Evolutionary conservation across 352 stramenopile genomes (phyloP).

Genomic region (Phytopythium oedochilum): DNA sequence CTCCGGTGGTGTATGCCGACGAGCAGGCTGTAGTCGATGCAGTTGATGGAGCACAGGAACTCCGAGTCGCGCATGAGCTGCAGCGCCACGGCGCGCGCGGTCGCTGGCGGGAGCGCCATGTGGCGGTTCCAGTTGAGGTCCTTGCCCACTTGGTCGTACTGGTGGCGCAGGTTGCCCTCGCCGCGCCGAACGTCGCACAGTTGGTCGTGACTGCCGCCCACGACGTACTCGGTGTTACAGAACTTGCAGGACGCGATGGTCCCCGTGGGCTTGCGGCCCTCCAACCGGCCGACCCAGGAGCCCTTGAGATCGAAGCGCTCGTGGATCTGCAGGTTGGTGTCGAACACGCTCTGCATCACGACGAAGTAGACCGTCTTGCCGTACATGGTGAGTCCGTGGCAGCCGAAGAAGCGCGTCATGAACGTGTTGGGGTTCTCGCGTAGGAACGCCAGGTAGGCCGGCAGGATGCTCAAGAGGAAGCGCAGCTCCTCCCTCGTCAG

Average conservation of each 20-base stretch:
- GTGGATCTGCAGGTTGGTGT: slow-evolving; percentile 81
- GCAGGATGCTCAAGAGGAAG: slow-evolving; percentile 76
- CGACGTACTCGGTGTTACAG: slow-evolving; percentile 82
- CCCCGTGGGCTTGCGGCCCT: slow-evolving; percentile 62
- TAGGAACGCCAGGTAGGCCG: slow-evolving; percentile 81
- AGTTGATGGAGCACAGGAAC: slow-evolving; percentile 75
- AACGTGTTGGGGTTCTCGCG: slow-evolving; percentile 86
- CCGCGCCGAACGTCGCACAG: slow-evolving; percentile 51
- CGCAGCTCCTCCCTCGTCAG: slow-evolving; percentile 75
- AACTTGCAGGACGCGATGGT: slow-evolving; percentile 81
- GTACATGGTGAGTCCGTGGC: slow-evolving; percentile 92
- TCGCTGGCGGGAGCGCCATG: slow-evolving; percentile 56
- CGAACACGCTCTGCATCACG: slow-evolving; percentile 91
- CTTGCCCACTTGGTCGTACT: slow-evolving; percentile 73
- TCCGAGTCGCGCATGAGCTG: slow-evolving; percentile 81
- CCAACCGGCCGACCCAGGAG: slow-evolving; percentile 86
- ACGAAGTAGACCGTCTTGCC: slow-evolving; percentile 90
- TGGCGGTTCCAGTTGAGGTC: slow-evolving; percentile 88
- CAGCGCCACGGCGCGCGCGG: slow-evolving; percentile 58
- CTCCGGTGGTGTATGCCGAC: slow-evolving; percentile 84
- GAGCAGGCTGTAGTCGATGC: slow-evolving; percentile 92
- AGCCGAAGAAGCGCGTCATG: slow-evolving; percentile 86
- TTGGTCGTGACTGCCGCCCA: slow-evolving; percentile 37
- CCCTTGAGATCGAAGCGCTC: slow-evolving; percentile 90
- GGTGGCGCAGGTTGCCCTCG: no score